Evolutionary conservation across 2,329 filamentous ascomycete species (phyloP).

Genomic region (Fusarium stilboides): DNA sequence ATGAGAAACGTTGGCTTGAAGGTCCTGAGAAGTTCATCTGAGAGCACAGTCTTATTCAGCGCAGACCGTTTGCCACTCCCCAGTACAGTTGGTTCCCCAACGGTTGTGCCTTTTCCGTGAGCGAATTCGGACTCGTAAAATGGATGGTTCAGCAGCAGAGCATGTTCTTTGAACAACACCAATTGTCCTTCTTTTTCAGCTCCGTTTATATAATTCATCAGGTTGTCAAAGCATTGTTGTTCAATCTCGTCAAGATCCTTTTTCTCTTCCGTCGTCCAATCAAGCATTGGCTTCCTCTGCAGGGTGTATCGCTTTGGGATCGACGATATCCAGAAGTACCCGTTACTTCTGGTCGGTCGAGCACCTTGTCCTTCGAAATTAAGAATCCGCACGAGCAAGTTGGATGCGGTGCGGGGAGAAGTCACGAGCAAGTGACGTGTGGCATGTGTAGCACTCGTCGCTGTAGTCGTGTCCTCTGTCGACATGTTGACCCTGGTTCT

Average conservation of each 20-base stretch:
- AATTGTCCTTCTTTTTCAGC: neutral
- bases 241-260: neutral
- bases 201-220: neutral
- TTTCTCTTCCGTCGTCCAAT: neutral
- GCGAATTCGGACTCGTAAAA: neutral
- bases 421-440: neutral
- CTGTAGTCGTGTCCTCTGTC: too few relatives aligned
- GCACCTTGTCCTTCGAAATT: neutral
- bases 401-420: neutral
- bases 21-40: neutral
- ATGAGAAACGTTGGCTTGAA: constrained; percentile 9
- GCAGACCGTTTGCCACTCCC: neutral
- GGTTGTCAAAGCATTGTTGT: neutral
- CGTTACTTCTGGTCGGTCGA: neutral
- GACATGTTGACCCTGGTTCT: too few relatives aligned
- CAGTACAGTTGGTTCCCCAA: neutral
- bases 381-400: neutral
- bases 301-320: neutral
- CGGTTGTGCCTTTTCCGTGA: neutral
- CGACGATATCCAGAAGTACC: neutral
- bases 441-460: too few relatives aligned
- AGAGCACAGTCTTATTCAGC: neutral
- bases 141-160: neutral
- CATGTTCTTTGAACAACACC: constrained; percentile 3
- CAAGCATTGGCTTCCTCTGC: neutral